Conservation (phyloP, 2,329 filamentous ascomycete species). For the Sclerotinia borealis region DNA sequence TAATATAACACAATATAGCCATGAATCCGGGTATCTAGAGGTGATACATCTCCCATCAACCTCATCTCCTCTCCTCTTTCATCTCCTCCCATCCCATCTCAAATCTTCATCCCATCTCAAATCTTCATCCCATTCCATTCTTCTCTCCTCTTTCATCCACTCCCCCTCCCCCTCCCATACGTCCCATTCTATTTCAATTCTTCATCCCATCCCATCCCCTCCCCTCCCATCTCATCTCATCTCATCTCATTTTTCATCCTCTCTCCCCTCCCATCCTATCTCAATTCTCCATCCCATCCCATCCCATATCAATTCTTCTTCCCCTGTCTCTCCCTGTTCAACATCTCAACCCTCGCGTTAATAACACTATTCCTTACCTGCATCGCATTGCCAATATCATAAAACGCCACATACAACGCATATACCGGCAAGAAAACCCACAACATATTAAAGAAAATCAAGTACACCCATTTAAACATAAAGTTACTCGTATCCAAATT, state of each 20-base stretch:
- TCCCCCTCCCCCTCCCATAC: too few species aligned
- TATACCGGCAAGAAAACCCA: conserved; percentile 62
- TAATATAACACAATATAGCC: background rate
- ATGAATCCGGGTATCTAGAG: too few species aligned
- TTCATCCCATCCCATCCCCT: too few species aligned
- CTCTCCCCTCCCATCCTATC: background rate
- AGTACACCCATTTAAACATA: conserved; percentile 56
- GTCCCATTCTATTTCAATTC: too few species aligned
- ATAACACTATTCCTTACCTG: conserved; percentile 33
- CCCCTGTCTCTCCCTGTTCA: conserved; percentile 24
- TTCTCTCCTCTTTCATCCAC: too few species aligned
- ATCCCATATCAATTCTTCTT: conserved; percentile 8
- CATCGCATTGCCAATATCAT: conserved; percentile 51
- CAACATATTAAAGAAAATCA: conserved; percentile 63
- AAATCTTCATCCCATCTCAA: too few species aligned
- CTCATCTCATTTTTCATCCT: background rate
- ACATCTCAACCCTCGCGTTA: conserved; percentile 15
- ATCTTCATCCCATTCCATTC: too few species aligned
- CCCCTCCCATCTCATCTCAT: background rate
- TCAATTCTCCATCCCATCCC: background rate
- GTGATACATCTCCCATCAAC: too few species aligned
- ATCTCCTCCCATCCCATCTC: too few species aligned
- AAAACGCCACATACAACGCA: conserved; percentile 48
- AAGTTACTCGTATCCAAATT: conserved; percentile 61
- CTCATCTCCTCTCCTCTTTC: too few species aligned